Evolutionary conservation across 2,329 filamentous ascomycete species (phyloP).

Genomic region (Botryotinia calthae): DNA sequence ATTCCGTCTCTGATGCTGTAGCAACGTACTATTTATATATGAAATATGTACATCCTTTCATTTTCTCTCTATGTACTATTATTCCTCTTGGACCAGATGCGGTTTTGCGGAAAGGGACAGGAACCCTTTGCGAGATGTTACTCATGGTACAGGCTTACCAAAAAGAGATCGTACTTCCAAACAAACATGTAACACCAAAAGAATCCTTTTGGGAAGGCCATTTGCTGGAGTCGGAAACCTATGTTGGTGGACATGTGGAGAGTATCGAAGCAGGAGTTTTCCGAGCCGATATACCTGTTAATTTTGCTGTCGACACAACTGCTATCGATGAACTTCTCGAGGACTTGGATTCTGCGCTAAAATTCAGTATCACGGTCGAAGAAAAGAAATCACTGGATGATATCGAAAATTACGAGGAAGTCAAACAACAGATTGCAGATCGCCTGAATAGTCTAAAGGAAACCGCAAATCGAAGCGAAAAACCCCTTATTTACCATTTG

Average conservation of each 20-base stretch:
- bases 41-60: slow-evolving; percentile 99
- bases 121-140: slow-evolving; percentile 98
- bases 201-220: slow-evolving; percentile 98
- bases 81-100: slow-evolving; percentile 91
- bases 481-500: slow-evolving; percentile 93
- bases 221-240: slow-evolving; percentile 92
- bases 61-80: slow-evolving; percentile 97
- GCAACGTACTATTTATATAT: slow-evolving; percentile 99
- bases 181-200: slow-evolving; percentile 88
- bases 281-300: slow-evolving; percentile 88
- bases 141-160: slow-evolving; percentile 98
- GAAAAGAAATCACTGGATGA: slow-evolving; percentile 80
- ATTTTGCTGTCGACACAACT: slow-evolving; percentile 84
- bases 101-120: slow-evolving; percentile 89
- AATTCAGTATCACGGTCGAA: slow-evolving; percentile 82
- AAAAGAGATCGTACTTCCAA: slow-evolving; percentile 86
- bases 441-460: slow-evolving; percentile 70
- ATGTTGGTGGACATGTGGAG: slow-evolving; percentile 97
- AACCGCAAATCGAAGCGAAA: slow-evolving; percentile 79
- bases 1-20: slow-evolving; percentile 97
- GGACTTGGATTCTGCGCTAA: slow-evolving; percentile 84
- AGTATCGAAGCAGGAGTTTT: slow-evolving; percentile 99
- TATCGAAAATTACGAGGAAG: slow-evolving; percentile 76
- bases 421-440: slow-evolving; percentile 77
- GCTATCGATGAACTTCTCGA: slow-evolving; percentile 85